Evolutionary conservation across 1,284 basidiomycete species (phyloP), one percentile per base, ranked within the genome.

Genomic region (Sanghuangporus weigelae): DNA sequence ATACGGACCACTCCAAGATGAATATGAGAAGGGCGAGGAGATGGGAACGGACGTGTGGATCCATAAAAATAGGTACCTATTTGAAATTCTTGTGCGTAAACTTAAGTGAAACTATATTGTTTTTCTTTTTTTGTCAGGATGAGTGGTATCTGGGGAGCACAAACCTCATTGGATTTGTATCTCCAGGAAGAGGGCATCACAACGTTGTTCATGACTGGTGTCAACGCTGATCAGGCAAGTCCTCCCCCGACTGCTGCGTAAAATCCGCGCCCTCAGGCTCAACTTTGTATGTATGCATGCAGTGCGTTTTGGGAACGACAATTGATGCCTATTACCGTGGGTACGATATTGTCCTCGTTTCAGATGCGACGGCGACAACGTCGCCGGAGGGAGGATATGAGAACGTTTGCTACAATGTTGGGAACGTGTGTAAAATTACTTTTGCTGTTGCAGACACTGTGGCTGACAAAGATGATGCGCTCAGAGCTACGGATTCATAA

Each of bases 231-330:
- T 69, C 86, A 88, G 80, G 85, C 84, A 65, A 11, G 71, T 7
- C 14, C 16, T n/a, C 11, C 44, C 44, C 10, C 44, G 44, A 46
- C 44, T 46, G 16, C 44, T 46, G 44, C 44, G 23, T 26, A 26
- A 12, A 14, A n/a, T n/a, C 14, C 6, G n/a, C 12, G n/a, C 4
- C 6, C 16, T 26, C 38, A 19, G 11, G 11, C 36, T 50, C 19
- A 21, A 11, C n/a, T 59, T 19, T 26, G n/a, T 35, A 10, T 53
- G 64, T 14, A 10, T 36, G 31, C 57, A 46, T 64, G 12, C 63
- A 86, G 84, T 87, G 86, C 67, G 86, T 89, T n/a, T 74, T 82
- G 12, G 86, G 86, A 4, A 87, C 86, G 0, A 66, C 88, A 23
- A 77, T 81, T 8, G 86, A 87, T 67, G 83, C 85, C 2, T 87